These are phyloP conservation scores for Rhizopogon vesiculosus DNA, from an alignment of 768 basidiomycete genomes.

Conservation along the genomic window DNA sequence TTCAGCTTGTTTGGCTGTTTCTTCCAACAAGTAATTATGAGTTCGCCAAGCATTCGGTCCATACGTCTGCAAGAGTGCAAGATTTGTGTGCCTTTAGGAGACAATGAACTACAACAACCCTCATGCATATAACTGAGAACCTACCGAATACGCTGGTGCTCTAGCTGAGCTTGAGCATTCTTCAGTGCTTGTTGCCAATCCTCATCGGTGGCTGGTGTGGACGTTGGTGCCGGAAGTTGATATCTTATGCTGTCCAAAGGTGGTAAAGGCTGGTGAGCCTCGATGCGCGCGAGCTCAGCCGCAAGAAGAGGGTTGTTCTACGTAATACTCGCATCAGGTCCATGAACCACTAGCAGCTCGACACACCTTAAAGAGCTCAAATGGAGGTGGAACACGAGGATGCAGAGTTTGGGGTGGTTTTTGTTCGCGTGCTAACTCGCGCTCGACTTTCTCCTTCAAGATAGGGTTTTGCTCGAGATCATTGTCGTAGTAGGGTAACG, in stretches of 20 bases:
- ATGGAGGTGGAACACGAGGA: slow-evolving; percentile 62
- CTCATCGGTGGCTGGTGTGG: slow-evolving; percentile 60
- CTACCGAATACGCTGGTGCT: slow-evolving; percentile 80
- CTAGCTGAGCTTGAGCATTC: slow-evolving; percentile 78
- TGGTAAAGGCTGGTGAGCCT: slow-evolving; percentile 57
- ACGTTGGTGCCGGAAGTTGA: slow-evolving; percentile 64
- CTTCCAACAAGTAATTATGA: slow-evolving; percentile 84
- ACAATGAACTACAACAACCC: slow-evolving; percentile 4
- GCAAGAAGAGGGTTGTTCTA: slow-evolving; percentile 68
- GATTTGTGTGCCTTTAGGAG: slow-evolving; percentile 67
- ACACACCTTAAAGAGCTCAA: slow-evolving; percentile 69
- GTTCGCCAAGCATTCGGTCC: slow-evolving; percentile 90
- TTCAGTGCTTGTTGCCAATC: slow-evolving; percentile 72
- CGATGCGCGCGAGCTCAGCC: slow-evolving; percentile 73
- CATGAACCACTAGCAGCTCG: neutral
- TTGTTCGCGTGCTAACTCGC: slow-evolving; percentile 69
- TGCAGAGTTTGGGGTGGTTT: slow-evolving; percentile 59
- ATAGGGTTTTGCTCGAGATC: slow-evolving; percentile 75
- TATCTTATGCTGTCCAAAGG: slow-evolving; percentile 71
- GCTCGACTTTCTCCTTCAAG: slow-evolving; percentile 71
- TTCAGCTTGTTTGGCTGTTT: slow-evolving; percentile 68
- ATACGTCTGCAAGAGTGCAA: slow-evolving; percentile 78
- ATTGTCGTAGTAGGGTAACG: slow-evolving; percentile 93
- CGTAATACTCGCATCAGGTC: neutral
- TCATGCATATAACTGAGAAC: slow-evolving; percentile 7